Evolutionary conservation across 345 rosid species (phyloP).

Genomic region (Eutrema yunnanense): DNA sequence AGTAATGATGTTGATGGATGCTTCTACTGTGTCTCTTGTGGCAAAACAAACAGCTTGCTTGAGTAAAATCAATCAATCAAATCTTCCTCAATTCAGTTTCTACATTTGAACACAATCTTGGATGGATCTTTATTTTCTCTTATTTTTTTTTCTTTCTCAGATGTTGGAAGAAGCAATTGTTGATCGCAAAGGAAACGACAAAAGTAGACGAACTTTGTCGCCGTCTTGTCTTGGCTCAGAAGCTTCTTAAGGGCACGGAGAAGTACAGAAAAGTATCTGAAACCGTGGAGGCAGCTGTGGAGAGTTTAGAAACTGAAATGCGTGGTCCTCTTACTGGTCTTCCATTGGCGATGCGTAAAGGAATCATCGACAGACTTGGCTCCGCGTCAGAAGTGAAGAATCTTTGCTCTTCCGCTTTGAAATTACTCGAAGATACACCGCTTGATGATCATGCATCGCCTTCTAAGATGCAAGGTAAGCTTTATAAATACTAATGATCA

Average conservation of each 20-base stretch:
- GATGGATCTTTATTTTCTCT: neutral
- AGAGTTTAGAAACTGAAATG: constrained; percentile 38
- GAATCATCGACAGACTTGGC: constrained; percentile 48
- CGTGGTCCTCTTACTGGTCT: constrained; percentile 45
- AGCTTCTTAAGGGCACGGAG: constrained; percentile 48
- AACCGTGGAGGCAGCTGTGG: constrained; percentile 41
- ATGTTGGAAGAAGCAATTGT: constrained; percentile 55
- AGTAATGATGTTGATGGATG: constrained; percentile 35
- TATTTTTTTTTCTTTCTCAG: neutral
- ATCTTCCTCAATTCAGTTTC: neutral
- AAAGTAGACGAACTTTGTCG: constrained; percentile 49
- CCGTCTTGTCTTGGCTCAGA: constrained; percentile 43
- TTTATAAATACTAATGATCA: neutral
- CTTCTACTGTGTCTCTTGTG: constrained; percentile 51
- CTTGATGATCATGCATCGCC: constrained; percentile 27
- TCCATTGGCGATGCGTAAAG: constrained; percentile 46
- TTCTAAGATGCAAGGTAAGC: neutral
- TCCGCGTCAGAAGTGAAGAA: constrained; percentile 53
- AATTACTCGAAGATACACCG: constrained; percentile 7
- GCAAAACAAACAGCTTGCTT: constrained; percentile 43
- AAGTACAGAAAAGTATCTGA: constrained; percentile 34
- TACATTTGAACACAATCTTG: neutral
- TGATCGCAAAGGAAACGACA: constrained; percentile 50
- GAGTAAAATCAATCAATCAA: constrained; percentile 17
- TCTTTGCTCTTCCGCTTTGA: constrained; percentile 47